These are phyloP conservation scores for Scorias spongiosa DNA, from an alignment of 2,329 filamentous ascomycete species.

Conservation along the genomic window DNA sequence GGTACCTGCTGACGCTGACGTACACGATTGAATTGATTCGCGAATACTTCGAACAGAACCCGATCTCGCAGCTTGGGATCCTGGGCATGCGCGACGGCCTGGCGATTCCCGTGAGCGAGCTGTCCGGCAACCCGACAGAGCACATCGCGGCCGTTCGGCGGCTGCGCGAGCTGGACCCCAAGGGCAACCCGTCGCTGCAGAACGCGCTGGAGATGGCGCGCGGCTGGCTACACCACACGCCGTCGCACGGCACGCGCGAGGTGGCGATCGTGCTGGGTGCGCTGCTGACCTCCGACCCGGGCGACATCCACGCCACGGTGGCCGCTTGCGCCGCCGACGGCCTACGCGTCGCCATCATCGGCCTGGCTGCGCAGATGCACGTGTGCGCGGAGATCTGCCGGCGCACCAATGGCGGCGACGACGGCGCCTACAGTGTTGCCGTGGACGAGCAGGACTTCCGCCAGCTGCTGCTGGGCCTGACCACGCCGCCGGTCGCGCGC, in stretches of 20 bases:
- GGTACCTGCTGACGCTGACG: conserved; percentile 66
- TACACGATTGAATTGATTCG: conserved; percentile 78
- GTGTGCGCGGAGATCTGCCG: conserved; percentile 80
- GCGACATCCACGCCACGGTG: conserved; percentile 89
- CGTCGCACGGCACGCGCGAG: conserved; percentile 84
- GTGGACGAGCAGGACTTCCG: conserved; percentile 77
- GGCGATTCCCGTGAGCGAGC: conserved; percentile 69
- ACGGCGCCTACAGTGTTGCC: conserved; percentile 63
- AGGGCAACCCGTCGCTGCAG: conserved; percentile 48
- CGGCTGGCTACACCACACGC: conserved; percentile 81
- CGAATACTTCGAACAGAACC: conserved; percentile 97
- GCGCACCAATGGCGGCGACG: conserved; percentile 73
- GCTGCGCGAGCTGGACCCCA: conserved; percentile 27
- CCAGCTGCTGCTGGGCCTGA: conserved; percentile 75
- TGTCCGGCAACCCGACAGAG: conserved; percentile 80
- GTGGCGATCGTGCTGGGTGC: conserved; percentile 86
- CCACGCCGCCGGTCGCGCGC: conserved; percentile 78
- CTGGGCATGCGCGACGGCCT: conserved; percentile 88
- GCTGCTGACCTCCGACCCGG: conserved; percentile 76
- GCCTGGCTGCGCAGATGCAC: conserved; percentile 77
- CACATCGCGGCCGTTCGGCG: conserved; percentile 66
- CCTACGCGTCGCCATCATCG: conserved; percentile 78
- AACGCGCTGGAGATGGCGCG: conserved; percentile 94
- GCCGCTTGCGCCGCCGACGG: conserved; percentile 61
- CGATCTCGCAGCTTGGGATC: conserved; percentile 87